These are phyloP conservation scores for Obelidium mucronatum DNA, from an alignment of 192 early-diverging fungal species.

Conservation along the genomic window DNA sequence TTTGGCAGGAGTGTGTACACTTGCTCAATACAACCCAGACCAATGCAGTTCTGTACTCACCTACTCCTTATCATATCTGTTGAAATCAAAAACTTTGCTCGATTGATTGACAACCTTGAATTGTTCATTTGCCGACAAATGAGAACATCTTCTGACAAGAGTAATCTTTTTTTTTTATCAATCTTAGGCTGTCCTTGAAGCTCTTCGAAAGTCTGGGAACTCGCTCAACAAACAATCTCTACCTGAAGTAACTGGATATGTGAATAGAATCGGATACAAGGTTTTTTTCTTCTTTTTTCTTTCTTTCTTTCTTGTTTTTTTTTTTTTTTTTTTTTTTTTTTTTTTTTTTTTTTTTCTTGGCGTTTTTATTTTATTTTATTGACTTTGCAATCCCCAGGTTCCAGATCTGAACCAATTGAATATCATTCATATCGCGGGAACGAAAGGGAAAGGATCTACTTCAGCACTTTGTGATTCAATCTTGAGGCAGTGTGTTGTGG, in stretches of 20 bases:
- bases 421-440: constrained; percentile 85
- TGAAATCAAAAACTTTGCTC: not conserved
- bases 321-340: no score
- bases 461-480: constrained; percentile 85
- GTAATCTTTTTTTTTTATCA: not conserved
- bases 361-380: no score
- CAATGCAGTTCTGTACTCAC: constrained; percentile 63
- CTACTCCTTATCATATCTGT: constrained; percentile 39
- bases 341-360: not conserved
- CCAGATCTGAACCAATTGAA: constrained; percentile 76
- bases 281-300: no score
- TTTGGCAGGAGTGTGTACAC: constrained; percentile 73
- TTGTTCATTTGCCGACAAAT: no score
- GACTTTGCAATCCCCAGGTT: no score
- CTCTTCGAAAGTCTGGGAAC: constrained; percentile 72
- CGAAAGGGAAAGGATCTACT: constrained; percentile 90
- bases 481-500: constrained; percentile 49
- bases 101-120: not conserved
- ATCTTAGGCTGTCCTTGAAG: constrained; percentile 56
- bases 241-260: constrained; percentile 70
- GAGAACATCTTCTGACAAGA: not conserved
- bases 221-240: constrained; percentile 65
- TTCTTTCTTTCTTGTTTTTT: no score
- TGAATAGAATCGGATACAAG: constrained; percentile 78
- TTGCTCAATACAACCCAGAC: constrained; percentile 87